Evolutionary conservation across 306 rosid genomes (phyloP), one percentile per base, ranked within the genome.

Genomic region (Rosa rugosa): DNA sequence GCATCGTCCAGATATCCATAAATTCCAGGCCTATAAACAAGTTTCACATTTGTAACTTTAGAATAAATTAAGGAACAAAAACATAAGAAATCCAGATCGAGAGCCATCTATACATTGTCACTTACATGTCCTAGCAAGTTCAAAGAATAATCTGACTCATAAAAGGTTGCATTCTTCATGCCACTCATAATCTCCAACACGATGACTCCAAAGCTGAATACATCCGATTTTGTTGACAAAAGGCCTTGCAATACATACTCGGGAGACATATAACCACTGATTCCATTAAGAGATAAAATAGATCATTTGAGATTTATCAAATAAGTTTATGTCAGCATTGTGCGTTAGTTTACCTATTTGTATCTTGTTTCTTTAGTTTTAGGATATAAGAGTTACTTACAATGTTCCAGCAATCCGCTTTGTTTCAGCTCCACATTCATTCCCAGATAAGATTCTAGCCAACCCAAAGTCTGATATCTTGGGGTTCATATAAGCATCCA

Each of bases 111-210:
- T 9, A n/a, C 42, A 5, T 40, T 49, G 2, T 46, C 7, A 56
- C 83, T 53, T 44, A 80, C 83, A 66, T 80, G 66, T 20, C 79
- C 80, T 67, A 75, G 25, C 51, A 75, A 75, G 84, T 81, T 81
- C 56, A 54, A 8, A 42, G 76, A 68, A 66, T 20, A 31, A 68
- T 59, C 66, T 20, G 56, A 41, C 71, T 81, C 72, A 22, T 5
- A 12, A 31, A 75, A 80, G 53, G 42, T 75, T 54, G 71, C 49
- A 11, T 68, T 75, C 67, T 69, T 77, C 57, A 40, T 54, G 34
- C 75, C 75, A 4, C 81, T 69, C 18, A 69, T 41, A 25, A 77
- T 51, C 69, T 77, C 81, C 31, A 77, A 56, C 8, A 77, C 67
- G 42, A 77, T 77, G 27, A 77, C 81, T 69, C 75, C 75, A 16